Conservation (phyloP, 257 asterid species). For the Gynochthodes officinalis region DNA sequence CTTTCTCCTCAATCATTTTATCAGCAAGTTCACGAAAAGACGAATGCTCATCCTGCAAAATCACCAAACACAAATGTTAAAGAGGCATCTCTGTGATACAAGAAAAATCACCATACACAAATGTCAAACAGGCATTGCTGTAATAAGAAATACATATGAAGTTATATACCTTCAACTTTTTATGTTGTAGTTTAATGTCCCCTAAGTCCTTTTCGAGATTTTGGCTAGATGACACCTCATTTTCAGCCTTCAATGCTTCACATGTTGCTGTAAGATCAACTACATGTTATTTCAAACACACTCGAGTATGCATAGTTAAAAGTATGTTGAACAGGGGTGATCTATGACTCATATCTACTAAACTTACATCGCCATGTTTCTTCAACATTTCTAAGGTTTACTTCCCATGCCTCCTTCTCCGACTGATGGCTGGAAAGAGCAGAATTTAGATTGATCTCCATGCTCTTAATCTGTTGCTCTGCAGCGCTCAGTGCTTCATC, state of each 20-base stretch:
- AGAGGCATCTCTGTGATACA: constrained; percentile 3
- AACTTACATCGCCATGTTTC: constrained; percentile 87
- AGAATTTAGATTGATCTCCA: constrained; percentile 70
- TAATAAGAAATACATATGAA: constrained; percentile 16
- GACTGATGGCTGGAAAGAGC: constrained; percentile 65
- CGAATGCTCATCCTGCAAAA: constrained; percentile 72
- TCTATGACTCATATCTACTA: not conserved
- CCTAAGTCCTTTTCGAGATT: constrained; percentile 55
- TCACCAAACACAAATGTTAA: constrained; percentile 22
- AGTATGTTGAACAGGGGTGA: constrained; percentile 17
- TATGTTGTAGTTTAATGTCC: constrained; percentile 54
- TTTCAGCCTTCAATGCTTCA: constrained; percentile 66
- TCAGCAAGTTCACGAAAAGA: constrained; percentile 95
- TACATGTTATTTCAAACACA: not conserved
- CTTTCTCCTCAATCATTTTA: constrained; percentile 96
- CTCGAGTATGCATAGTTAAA: not conserved
- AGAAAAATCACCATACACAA: not conserved
- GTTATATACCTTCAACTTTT: constrained; percentile 63
- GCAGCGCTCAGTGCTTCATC: constrained; percentile 64
- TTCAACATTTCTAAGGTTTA: constrained; percentile 77
- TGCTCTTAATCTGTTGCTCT: constrained; percentile 60
- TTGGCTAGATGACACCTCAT: constrained; percentile 45
- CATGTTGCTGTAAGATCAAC: constrained; percentile 60
- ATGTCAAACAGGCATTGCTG: constrained; percentile 8
- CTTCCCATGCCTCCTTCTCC: constrained; percentile 83